Evolutionary conservation across 805 yeast genomes (phyloP).

Genomic region (Zygosaccharomyces pseudorouxii): DNA sequence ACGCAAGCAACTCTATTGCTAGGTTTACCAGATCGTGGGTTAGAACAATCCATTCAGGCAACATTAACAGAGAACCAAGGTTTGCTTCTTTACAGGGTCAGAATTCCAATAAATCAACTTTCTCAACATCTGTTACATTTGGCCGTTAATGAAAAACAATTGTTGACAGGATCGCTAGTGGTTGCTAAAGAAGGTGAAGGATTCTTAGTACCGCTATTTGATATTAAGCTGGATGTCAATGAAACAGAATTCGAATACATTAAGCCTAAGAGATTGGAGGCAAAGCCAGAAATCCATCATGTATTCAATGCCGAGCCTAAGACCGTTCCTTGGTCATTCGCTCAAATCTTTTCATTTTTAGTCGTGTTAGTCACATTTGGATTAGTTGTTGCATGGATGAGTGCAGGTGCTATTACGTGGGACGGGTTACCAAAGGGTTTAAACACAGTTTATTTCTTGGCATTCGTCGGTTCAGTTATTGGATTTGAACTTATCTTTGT

Average conservation of each 20-base stretch:
- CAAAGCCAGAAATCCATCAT: slow-evolving; percentile 60
- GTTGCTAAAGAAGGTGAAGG: slow-evolving; percentile 15
- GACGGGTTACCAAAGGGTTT: slow-evolving; percentile 27
- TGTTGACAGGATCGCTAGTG: slow-evolving; percentile 22
- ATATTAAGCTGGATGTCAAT: slow-evolving; percentile 13
- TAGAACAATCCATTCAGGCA: slow-evolving; percentile 24
- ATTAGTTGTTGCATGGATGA: slow-evolving; percentile 44
- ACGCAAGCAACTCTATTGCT: slow-evolving; percentile 25
- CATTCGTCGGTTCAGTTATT: slow-evolving; percentile 24
- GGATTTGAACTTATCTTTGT: slow-evolving; percentile 32
- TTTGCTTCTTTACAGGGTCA: slow-evolving; percentile 15
- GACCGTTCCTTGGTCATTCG: slow-evolving; percentile 48
- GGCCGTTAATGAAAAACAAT: slow-evolving; percentile 15
- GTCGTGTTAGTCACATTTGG: slow-evolving; percentile 41
- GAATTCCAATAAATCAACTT: slow-evolving; percentile 14
- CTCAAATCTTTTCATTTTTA: slow-evolving; percentile 46
- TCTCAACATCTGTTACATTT: slow-evolving; percentile 23
- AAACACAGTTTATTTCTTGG: slow-evolving; percentile 22
- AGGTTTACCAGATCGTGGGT: slow-evolving; percentile 23
- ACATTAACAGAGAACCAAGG: slow-evolving; percentile 18
- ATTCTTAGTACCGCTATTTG: slow-evolving; percentile 19
- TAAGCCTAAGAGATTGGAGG: slow-evolving; percentile 36
- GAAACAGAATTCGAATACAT: slow-evolving; percentile 8
- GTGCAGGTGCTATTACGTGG: slow-evolving; percentile 27
- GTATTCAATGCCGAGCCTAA: slow-evolving; percentile 51